Base-by-base conservation (phyloP, 257 asterid species). In the Solanum chmielewskii region DNA sequence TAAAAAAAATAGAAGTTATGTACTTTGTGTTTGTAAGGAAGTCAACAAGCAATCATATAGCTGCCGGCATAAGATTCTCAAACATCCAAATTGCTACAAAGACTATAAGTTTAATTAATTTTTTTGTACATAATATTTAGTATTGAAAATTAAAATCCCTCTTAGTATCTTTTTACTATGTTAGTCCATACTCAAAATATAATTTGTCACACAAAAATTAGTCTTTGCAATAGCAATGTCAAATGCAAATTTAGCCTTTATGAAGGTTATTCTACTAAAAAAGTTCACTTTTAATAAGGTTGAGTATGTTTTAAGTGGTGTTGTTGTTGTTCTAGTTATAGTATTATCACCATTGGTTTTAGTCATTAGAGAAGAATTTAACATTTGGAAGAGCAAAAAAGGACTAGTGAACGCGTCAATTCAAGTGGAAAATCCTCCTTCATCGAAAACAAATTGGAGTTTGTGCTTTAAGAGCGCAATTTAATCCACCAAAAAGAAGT, bases 401-500 rank as follows among this genome's bases (percentile, higher is more conserved):
- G 49, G 77, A 75, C 62, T 35, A 66, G 52, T 25, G 25, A 60
- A 71, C 20, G 35, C 25, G 12, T 56, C 56, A 11, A 81, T 37
- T 29, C 86, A 87, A 41, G 49, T 33, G 49, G 73, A 85, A 70
- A 87, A 80, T 47, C 41, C n/a, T 49, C 68, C 18, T 16, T 47
- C 84, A 27, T 47, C 44, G 1, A 49, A 15, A 47, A 80, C 18
- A 80, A 75, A 23, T 75, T 75, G 83, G 3, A 86, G 74, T 66
- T 82, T 88, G 6, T 90, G 92, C 49, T 85, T 82, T 60, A 73
- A 42, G 2, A 83, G 84, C 71, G 87, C 85, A 27, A 27, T 92
- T 92, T 78, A 84, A n/a, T 11, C 92, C 92, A 13, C 94, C 94
- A 15, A 71, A 69, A 16, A 87, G 90, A 74, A 95, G 95, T 2